Percentiles rank a stretch among this genome's conserved stretches.
These are phyloP conservation scores for Colletotrichum costaricense DNA, from an alignment of 2,329 filamentous ascomycete genomes.

Conservation along the genomic window DNA sequence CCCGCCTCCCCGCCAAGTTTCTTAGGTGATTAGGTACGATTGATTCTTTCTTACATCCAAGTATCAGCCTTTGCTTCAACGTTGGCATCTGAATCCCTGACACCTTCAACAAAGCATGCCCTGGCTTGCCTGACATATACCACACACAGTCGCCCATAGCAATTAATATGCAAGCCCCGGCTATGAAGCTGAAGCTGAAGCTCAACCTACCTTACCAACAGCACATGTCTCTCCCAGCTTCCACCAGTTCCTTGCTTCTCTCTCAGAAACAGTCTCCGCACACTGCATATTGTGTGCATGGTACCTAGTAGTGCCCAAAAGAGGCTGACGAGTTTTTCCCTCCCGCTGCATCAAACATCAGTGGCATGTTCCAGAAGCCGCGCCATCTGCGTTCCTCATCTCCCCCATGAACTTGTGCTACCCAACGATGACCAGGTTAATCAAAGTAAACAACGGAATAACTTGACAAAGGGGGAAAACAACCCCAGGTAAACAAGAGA, in stretches of 20 bases:
- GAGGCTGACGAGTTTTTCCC: background rate
- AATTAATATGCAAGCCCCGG: background rate
- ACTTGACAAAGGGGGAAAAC: conserved; percentile 12
- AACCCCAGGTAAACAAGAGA: conserved; percentile 22
- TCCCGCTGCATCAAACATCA: background rate
- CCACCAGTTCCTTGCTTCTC: background rate
- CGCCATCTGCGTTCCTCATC: conserved; percentile 1
- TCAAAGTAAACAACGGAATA: conserved; percentile 19
- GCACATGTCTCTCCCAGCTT: background rate
- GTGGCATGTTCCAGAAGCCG: conserved; percentile 34
- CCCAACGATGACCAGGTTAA: background rate
- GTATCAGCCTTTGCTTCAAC: background rate
- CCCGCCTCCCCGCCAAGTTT: background rate
- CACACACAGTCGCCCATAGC: background rate
- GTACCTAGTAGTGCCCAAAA: background rate
- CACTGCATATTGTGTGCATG: background rate
- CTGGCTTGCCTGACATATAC: background rate
- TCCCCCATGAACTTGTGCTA: conserved; percentile 11
- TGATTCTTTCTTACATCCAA: background rate
- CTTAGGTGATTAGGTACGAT: background rate
- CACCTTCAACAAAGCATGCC: background rate
- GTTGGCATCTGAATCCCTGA: background rate
- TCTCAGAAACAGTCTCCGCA: conserved; percentile 1
- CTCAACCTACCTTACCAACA: background rate
- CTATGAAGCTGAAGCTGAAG: background rate